A percentile compares a stretch with the other conserved stretches of the same genome.
Evolutionary conservation across 345 rosid species (phyloP).

Genomic region (Xanthoceras sorbifolium): DNA sequence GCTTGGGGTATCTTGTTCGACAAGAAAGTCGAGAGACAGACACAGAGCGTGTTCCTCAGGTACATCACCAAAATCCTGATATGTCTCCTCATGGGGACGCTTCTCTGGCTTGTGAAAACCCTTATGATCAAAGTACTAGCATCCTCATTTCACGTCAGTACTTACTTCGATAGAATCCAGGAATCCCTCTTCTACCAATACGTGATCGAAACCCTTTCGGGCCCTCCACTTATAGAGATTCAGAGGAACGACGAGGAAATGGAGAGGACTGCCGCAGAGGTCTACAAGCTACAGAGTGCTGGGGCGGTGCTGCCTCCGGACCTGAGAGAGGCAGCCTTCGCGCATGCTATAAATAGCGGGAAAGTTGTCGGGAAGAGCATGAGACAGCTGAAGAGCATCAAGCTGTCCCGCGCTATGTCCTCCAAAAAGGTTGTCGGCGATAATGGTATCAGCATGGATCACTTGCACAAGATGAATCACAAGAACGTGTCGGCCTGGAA

Average conservation of each 20-base stretch:
- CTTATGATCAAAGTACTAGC: constrained; percentile 80
- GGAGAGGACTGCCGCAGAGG: constrained; percentile 49
- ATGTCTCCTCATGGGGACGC: constrained; percentile 63
- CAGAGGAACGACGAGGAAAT: constrained; percentile 49
- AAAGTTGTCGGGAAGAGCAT: constrained; percentile 14
- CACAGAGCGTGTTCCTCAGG: constrained; percentile 31
- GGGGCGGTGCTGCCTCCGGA: constrained; percentile 66
- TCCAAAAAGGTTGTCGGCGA: constrained; percentile 27
- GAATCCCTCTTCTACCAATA: constrained; percentile 78
- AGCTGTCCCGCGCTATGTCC: constrained; percentile 33
- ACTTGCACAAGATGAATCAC: constrained; percentile 66
- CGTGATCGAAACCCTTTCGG: constrained; percentile 79
- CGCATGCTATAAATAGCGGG: constrained; percentile 36
- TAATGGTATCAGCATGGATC: constrained; percentile 55
- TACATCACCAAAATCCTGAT: constrained; percentile 65
- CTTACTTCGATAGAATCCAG: constrained; percentile 90
- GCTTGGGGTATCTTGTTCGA: constrained; percentile 79
- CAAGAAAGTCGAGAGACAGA: constrained; percentile 46
- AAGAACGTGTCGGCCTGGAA: constrained; percentile 95
- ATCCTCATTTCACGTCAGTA: constrained; percentile 87
- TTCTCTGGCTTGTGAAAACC: constrained; percentile 86
- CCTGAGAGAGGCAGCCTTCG: constrained; percentile 50
- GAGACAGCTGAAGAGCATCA: constrained; percentile 33
- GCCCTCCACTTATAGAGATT: constrained; percentile 70
- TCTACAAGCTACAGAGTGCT: constrained; percentile 53